phyloP scores from a whole-genome alignment of 306 rosid genomes.

The Quercus mongolica region DNA sequence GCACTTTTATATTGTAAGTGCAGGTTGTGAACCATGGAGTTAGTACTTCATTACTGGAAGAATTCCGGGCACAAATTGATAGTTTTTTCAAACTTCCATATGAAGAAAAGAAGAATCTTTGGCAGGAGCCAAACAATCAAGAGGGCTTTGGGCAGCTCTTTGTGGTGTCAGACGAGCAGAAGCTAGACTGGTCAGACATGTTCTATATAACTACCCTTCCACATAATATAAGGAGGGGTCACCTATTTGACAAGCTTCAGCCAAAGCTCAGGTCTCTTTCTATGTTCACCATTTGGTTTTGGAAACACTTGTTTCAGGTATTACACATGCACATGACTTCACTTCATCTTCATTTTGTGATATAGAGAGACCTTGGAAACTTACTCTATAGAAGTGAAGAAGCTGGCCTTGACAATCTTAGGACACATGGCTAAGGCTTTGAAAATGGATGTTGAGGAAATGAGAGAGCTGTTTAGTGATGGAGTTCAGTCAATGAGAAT shows the following conservation, averaged over 20 bases:
- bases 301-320: neutral
- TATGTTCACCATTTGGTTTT: neutral
- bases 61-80: slow-evolving; percentile 16
- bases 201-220: slow-evolving; percentile 34
- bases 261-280: slow-evolving; percentile 25
- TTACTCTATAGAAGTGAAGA: slow-evolving; percentile 15
- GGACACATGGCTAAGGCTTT: slow-evolving; percentile 21
- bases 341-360: neutral
- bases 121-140: slow-evolving; percentile 26
- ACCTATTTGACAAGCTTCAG: slow-evolving; percentile 30
- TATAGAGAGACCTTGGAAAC: slow-evolving; percentile 21
- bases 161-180: slow-evolving; percentile 40
- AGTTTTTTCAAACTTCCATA: slow-evolving; percentile 27
- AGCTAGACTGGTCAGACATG: slow-evolving; percentile 46
- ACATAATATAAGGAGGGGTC: neutral
- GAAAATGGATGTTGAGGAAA: slow-evolving; percentile 15
- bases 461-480: slow-evolving; percentile 21
- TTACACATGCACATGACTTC: neutral
- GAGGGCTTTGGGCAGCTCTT: slow-evolving; percentile 42
- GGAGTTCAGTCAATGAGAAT: slow-evolving; percentile 27
- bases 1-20: neutral
- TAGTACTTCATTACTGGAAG: slow-evolving; percentile 21
- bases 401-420: slow-evolving; percentile 2
- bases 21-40: slow-evolving; percentile 33
- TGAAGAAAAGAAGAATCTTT: slow-evolving; percentile 33